phyloP scores from a whole-genome alignment of 441 rosid species.

The Raphanus hybrid region DNA sequence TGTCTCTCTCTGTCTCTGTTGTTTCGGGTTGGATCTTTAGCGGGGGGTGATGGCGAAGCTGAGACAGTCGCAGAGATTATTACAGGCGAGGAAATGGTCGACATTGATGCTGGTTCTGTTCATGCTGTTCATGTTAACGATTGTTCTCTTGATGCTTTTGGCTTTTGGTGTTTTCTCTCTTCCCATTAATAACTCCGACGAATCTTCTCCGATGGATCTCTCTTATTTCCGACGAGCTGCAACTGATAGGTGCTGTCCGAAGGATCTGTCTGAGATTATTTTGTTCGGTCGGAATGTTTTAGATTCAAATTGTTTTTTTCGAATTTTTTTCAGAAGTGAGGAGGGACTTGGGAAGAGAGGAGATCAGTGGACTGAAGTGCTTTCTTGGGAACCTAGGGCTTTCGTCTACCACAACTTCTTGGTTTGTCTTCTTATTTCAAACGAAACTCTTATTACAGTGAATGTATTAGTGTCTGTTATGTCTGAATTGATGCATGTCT shows the following conservation, averaged over 20 bases:
- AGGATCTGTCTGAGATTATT: not conserved
- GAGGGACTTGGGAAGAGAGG: conserved; percentile 60
- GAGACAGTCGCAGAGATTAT: conserved; percentile 50
- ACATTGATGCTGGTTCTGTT: conserved; percentile 53
- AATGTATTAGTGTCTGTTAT: not conserved
- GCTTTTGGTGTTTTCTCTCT: conserved; percentile 67
- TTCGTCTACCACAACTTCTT: conserved; percentile 66
- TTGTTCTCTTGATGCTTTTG: conserved; percentile 65
- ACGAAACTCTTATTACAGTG: not conserved
- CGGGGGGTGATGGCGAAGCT: conserved; percentile 53
- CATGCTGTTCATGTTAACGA: conserved; percentile 57
- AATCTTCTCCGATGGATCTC: conserved; percentile 54
- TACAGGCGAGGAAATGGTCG: conserved; percentile 58
- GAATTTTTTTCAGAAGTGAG: conserved; percentile 45
- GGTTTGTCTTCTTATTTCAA: conserved; percentile 39
- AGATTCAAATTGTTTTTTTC: conserved; percentile 4
- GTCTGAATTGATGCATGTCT: conserved; percentile 18
- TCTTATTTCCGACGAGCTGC: conserved; percentile 54
- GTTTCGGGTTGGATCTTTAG: conserved; percentile 9
- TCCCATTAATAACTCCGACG: conserved; percentile 49
- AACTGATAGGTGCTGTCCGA: conserved; percentile 53
- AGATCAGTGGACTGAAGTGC: conserved; percentile 73
- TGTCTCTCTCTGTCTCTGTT: not conserved
- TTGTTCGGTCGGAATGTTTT: not conserved
- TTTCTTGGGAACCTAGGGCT: conserved; percentile 80